phyloP scores from a whole-genome alignment of 306 rosid genomes.

The Vachellia pachyceras region DNA sequence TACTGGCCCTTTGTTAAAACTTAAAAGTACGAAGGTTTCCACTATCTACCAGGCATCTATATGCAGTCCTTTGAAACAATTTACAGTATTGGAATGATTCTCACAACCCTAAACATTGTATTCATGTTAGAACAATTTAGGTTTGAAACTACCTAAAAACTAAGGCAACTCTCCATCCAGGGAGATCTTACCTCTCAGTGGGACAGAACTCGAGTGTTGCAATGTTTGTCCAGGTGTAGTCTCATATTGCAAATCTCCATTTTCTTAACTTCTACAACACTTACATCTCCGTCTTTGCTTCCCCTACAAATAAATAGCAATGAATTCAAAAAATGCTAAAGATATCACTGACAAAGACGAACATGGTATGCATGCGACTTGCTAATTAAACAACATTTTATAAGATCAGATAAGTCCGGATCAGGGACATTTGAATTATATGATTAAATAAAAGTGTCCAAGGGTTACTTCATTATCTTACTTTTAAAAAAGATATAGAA shows the following conservation, averaged over 20 bases:
- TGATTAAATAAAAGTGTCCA: not conserved
- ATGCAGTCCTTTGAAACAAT: not conserved
- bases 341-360: not conserved
- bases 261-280: constrained; percentile 85
- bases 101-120: constrained; percentile 12
- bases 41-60: not conserved
- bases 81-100: constrained; percentile 7
- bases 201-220: constrained; percentile 85
- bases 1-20: not conserved
- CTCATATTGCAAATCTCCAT: constrained; percentile 90
- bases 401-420: constrained; percentile 12
- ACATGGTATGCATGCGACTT: constrained; percentile 3
- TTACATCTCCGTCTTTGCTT: constrained; percentile 92
- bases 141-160: no score
- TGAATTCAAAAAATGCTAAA: constrained; percentile 24
- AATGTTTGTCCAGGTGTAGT: constrained; percentile 78
- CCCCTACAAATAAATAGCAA: constrained; percentile 57
- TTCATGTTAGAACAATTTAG: not conserved
- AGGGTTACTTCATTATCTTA: not conserved
- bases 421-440: not conserved
- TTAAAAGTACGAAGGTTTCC: not conserved
- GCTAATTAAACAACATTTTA: constrained; percentile 19
- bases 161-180: not conserved
- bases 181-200: constrained; percentile 68
- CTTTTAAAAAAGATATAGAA: not conserved